These are phyloP conservation scores for Aphanocladium album DNA, from an alignment of 2,329 filamentous ascomycete species.

Conservation along the genomic window DNA sequence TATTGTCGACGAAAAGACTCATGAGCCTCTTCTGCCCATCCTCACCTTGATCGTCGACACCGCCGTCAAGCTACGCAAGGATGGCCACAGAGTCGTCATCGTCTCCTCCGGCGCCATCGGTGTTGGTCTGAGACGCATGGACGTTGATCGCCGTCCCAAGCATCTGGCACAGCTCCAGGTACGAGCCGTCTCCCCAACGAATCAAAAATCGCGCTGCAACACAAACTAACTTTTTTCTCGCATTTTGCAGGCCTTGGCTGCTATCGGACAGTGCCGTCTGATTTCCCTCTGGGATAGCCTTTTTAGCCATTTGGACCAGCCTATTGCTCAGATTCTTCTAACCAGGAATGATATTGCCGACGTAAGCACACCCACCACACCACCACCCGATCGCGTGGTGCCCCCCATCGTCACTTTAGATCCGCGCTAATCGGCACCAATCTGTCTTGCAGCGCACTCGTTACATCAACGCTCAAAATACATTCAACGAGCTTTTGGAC, in stretches of 20 bases:
- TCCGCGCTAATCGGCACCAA: conserved; percentile 4
- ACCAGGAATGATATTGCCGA: conserved; percentile 96
- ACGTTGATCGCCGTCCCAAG: conserved; percentile 81
- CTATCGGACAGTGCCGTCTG: conserved; percentile 90
- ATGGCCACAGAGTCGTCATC: conserved; percentile 91
- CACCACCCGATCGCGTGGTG: not conserved
- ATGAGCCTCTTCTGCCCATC: conserved; percentile 87
- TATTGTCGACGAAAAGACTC: conserved; percentile 95
- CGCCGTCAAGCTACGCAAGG: conserved; percentile 75
- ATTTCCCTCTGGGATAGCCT: conserved; percentile 95
- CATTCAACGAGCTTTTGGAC: conserved; percentile 79
- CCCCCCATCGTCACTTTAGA: conserved; percentile 9
- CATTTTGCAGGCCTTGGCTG: conserved; percentile 66
- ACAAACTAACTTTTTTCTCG: not conserved
- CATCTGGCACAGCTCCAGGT: conserved; percentile 78
- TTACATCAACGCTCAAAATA: conserved; percentile 96
- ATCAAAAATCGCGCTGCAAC: not conserved
- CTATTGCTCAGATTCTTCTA: conserved; percentile 88
- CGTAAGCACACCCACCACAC: conserved; percentile 42
- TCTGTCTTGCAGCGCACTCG: conserved; percentile 62
- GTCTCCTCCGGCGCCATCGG: conserved; percentile 97
- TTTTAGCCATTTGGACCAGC: conserved; percentile 81
- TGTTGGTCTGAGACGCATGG: conserved; percentile 85
- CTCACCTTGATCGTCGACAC: conserved; percentile 92
- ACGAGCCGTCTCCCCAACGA: not conserved